Percentiles rank a stretch among this genome's conserved stretches.
phyloP scores from a whole-genome alignment of 1,284 basidiomycete genomes.

The Rhizoctonia solani region DNA sequence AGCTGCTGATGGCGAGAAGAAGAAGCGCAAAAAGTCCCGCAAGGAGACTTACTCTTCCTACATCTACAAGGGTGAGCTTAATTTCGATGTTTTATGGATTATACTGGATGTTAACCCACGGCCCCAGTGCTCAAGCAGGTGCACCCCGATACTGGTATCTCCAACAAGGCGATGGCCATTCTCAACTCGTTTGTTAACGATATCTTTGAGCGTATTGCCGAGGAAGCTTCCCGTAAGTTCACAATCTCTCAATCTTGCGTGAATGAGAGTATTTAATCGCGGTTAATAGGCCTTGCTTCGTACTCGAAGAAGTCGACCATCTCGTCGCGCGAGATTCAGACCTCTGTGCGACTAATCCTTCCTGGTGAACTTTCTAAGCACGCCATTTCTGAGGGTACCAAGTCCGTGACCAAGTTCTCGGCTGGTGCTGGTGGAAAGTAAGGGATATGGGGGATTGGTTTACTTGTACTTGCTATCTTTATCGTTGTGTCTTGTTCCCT shows the following conservation, averaged over 20 bases:
- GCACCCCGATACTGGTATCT: constrained; percentile 77
- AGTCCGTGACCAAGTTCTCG: constrained; percentile 61
- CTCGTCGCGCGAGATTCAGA: constrained; percentile 76
- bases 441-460: constrained; percentile 18
- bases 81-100: neutral
- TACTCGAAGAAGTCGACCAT: constrained; percentile 79
- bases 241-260: constrained; percentile 40
- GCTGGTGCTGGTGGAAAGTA: constrained; percentile 43
- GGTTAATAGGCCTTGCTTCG: constrained; percentile 63
- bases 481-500: constrained; percentile 32
- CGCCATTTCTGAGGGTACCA: constrained; percentile 82
- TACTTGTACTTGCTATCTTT: constrained; percentile 37
- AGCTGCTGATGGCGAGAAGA: constrained; percentile 61
- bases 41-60: constrained; percentile 72
- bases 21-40: constrained; percentile 61
- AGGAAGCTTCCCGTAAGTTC: constrained; percentile 68
- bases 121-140: constrained; percentile 65
- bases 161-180: constrained; percentile 78
- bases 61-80: constrained; percentile 65
- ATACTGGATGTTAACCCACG: constrained; percentile 35
- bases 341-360: constrained; percentile 70
- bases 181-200: constrained; percentile 72
- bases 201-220: constrained; percentile 74
- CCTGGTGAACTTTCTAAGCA: constrained; percentile 80
- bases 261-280: neutral